Base-by-base conservation (phyloP, 768 basidiomycete species). In the Tulasnella sp. region DNA sequence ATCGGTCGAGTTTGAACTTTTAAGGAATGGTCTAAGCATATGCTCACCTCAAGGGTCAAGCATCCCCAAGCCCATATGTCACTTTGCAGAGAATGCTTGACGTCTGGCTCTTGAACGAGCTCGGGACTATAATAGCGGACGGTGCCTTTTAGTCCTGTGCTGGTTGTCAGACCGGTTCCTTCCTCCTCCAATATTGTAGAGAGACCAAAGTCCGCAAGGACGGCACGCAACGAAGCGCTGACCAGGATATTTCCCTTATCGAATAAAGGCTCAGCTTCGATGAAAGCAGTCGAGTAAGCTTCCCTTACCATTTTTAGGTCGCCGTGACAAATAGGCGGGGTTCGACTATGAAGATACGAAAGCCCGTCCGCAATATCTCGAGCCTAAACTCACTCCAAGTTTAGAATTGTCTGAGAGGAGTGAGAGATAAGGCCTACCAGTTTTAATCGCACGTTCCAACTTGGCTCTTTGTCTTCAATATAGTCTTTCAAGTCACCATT, bases 171-270 rank as follows among this genome's bases (percentile, higher is more conserved):
- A 22, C 78, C 78, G 12, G 78, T 41, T 34, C 72, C 40, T 72
- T 31, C 78, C 24, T 72, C 78, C 34, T 72, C 64, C 9, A 72
- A n/a, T 41, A 46, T 28, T 40, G 12, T 37, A 5, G 60, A 41
- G 34, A 79, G 78, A n/a, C 78, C 78, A 42, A 79, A 79, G 50
- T 79, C 78, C 3, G 60, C 31, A 28, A 79, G 58, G 12, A 64
- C 41, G 18, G 78, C 78, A 5, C 48, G 58, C 31, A 24, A 12
- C 8, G 37, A 3, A 28, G 28, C 50, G 41, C 42, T 73, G 18
- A 79, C 69, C 2, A 79, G 41, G 4, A 79, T 72, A n/a, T 79
- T 79, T 20, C 37, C 37, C 76, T 77, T 24, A 48, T 76, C 44
- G 69, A 76, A 76, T 3, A 34, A 14, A 20, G n/a, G 2, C 4